Evolutionary conservation across 192 early-diverging fungal species (phyloP), one percentile per base, ranked within the genome.

Genomic region (Rhizoclosmatium sp.): DNA sequence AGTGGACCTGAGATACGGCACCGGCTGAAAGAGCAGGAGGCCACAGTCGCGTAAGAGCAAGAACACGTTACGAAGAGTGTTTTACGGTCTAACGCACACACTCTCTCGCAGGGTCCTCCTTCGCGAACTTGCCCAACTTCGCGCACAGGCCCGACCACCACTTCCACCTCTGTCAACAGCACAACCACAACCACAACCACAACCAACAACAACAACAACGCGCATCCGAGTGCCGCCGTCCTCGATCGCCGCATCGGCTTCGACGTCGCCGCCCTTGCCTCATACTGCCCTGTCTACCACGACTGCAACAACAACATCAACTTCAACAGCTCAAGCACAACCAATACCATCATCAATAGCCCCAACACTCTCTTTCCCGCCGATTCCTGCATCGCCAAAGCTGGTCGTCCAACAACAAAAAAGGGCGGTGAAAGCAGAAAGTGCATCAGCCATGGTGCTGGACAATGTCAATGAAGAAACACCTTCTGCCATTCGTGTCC

Each of bases 1-100:
- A 65, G n/a, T 23, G 62, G 19, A 12, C 23, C 31, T 23, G 62
- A 65, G 41, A 69, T 69, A 21, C 67, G 23, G 45, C 67, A 44
- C 12, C 67, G 9, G 40, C 67, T 47, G 41, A 69, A 47, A 44
- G 19, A 47, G 45, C 67, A 47, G 14, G 67, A 65, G 41, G 62
- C 21, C 14, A 23, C 21, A 21, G 62, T 65, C 9, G 23, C 41
- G 62, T 65, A 65, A 65, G 62, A 40, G 12, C 31, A 16, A 54
- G 0, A 54, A 54, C 51, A 54, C 51, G 16, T 12, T 0, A 54
- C 51, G 54, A 58, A 16, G 12, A 16, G 54, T 58, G 54, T n/a
- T 58, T 58, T n/a, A n/a, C 0, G 12, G 10, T 58, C 54, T 58
- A 16, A 16, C 54, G 54, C 54, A 31, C 31, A 31, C 51, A 7